phyloP scores from a whole-genome alignment of 2,329 filamentous ascomycete genomes.

The Pestalotiopsis sp. region DNA sequence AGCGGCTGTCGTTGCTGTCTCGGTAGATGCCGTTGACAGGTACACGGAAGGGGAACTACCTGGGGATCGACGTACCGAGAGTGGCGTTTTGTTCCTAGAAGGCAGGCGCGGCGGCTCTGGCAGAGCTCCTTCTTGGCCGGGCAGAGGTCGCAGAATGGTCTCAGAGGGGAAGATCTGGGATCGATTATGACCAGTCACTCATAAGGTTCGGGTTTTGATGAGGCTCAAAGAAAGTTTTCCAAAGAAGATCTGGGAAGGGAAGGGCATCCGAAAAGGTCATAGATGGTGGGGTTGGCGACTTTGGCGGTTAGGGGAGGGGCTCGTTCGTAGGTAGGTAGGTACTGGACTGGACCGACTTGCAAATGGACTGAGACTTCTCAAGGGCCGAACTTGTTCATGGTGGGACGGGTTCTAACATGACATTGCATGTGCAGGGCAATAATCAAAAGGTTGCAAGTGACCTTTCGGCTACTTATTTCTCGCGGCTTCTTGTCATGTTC shows the following conservation, averaged over 20 bases:
- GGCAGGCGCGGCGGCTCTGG: neutral
- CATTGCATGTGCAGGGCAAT: neutral
- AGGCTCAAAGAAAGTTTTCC: conserved; percentile 11
- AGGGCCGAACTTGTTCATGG: neutral
- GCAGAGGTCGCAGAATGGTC: neutral
- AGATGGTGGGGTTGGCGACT: conserved; percentile 8
- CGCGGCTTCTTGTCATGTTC: neutral
- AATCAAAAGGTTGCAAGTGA: too few relatives aligned
- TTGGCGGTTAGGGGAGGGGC: conserved; percentile 3
- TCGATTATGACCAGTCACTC: neutral
- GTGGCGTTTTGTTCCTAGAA: neutral
- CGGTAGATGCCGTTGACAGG: neutral
- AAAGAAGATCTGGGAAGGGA: neutral
- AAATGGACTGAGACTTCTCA: neutral
- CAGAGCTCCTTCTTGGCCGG: neutral
- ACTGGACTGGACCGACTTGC: neutral
- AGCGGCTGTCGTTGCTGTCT: neutral
- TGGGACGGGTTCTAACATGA: neutral
- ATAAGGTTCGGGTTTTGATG: neutral
- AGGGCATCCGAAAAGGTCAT: neutral
- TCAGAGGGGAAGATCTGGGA: neutral
- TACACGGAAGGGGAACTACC: neutral
- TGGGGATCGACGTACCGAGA: neutral
- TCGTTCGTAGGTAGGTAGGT: neutral
- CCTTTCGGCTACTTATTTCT: neutral